Conservation (phyloP, 805 yeast species). For the Candida dendrica region DNA sequence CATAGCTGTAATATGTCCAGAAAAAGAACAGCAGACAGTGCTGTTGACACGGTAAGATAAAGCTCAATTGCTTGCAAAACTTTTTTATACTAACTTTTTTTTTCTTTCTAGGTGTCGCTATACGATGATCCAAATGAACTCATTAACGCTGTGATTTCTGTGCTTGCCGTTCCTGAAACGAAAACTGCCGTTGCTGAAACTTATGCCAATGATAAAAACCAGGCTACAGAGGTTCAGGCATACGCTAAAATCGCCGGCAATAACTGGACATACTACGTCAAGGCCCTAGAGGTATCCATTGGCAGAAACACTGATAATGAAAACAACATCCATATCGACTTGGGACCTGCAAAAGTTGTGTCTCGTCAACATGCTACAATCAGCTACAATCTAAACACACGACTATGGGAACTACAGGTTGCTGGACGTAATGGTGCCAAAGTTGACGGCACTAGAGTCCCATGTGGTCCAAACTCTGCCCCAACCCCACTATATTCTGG, state of each 20-base stretch:
- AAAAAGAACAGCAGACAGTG: not conserved
- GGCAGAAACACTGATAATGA: slow-evolving; percentile 69
- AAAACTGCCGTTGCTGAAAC: slow-evolving; percentile 66
- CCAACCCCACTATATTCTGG: slow-evolving; percentile 70
- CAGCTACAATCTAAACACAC: slow-evolving; percentile 61
- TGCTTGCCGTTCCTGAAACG: slow-evolving; percentile 64
- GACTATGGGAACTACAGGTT: slow-evolving; percentile 82
- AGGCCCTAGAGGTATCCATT: slow-evolving; percentile 62
- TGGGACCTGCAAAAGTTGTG: slow-evolving; percentile 97
- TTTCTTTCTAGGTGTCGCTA: slow-evolving; percentile 20
- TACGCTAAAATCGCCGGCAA: slow-evolving; percentile 93
- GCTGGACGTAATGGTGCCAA: slow-evolving; percentile 91
- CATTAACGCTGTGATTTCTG: slow-evolving; percentile 67
- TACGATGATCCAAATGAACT: slow-evolving; percentile 58
- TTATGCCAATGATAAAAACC: slow-evolving; percentile 66
- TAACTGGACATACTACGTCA: slow-evolving; percentile 92
- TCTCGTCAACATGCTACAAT: slow-evolving; percentile 86
- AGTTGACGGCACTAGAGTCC: slow-evolving; percentile 56
- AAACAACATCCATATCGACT: slow-evolving; percentile 63
- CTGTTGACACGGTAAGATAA: not conserved
- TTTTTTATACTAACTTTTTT: slow-evolving; percentile 8
- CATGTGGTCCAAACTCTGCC: slow-evolving; percentile 35
- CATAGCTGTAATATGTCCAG: not conserved
- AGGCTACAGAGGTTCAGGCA: slow-evolving; percentile 80
- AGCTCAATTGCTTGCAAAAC: no score